Conservation (phyloP, 2,329 filamentous ascomycete species). For the Bipolaris zeicola region DNA sequence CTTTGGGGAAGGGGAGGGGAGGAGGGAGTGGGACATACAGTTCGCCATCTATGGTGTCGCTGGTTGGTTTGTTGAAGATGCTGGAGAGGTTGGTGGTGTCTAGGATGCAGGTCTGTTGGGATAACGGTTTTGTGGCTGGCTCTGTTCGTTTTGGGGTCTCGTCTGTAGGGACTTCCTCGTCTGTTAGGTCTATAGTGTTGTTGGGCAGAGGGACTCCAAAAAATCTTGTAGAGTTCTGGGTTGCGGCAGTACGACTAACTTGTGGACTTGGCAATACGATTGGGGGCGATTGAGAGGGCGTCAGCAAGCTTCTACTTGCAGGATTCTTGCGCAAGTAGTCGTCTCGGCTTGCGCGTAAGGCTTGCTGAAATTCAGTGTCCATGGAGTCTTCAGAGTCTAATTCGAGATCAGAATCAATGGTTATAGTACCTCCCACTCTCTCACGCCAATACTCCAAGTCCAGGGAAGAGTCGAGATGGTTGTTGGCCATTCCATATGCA, state of each 20-base stretch:
- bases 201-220: background rate
- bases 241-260: background rate
- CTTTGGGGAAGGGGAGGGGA: background rate
- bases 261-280: background rate
- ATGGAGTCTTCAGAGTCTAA: constrained; percentile 1
- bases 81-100: constrained; percentile 1
- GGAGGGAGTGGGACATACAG: constrained; percentile 16
- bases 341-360: constrained; percentile 7
- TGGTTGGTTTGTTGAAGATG: constrained; percentile 5
- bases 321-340: background rate
- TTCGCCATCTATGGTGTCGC: constrained; percentile 24
- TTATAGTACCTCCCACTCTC: background rate
- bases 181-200: background rate
- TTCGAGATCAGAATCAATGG: background rate
- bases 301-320: background rate
- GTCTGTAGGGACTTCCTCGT: background rate
- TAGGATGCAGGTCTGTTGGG: background rate
- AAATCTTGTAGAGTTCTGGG: background rate
- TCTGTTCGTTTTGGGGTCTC: background rate
- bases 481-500: constrained; percentile 15
- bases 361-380: background rate
- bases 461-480: background rate
- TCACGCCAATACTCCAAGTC: constrained; percentile 21
- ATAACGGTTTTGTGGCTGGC: background rate
- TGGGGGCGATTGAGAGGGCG: background rate